These are phyloP conservation scores for Gossypium sturtianum DNA, from an alignment of 345 rosid species.

Conservation along the genomic window DNA sequence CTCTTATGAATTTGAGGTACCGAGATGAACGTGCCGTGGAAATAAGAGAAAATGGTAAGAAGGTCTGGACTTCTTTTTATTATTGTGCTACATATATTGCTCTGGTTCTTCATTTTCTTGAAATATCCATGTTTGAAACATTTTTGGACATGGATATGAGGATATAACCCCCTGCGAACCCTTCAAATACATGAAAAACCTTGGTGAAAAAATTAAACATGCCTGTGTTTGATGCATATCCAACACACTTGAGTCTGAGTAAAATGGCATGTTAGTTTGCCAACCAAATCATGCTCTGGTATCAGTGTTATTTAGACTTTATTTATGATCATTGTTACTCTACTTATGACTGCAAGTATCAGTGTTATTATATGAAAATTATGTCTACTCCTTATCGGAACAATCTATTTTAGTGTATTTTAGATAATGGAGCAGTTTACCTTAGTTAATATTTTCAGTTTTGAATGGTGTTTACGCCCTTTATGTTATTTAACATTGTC, in stretches of 20 bases:
- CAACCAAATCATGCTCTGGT: background rate
- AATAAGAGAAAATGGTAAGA: constrained; percentile 45
- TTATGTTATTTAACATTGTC: background rate
- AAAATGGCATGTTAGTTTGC: background rate
- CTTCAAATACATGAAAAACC: background rate
- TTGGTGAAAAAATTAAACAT: background rate
- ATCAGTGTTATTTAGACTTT: too few relatives aligned
- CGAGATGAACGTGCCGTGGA: constrained; percentile 73
- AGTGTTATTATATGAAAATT: background rate
- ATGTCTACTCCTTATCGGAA: background rate
- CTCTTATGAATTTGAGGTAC: constrained; percentile 87
- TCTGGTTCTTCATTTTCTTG: background rate
- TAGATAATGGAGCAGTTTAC: background rate
- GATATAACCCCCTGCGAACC: background rate
- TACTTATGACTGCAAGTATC: background rate
- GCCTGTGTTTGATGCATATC: background rate
- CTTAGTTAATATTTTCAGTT: background rate
- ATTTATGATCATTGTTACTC: background rate
- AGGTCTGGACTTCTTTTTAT: constrained; percentile 16
- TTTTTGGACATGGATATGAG: background rate
- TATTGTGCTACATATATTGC: constrained; percentile 10
- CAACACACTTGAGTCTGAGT: background rate
- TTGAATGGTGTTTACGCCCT: background rate
- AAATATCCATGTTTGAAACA: background rate
- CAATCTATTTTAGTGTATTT: background rate